Base-by-base conservation (phyloP, 768 basidiomycete species). In the Amyloporia xantha region DNA sequence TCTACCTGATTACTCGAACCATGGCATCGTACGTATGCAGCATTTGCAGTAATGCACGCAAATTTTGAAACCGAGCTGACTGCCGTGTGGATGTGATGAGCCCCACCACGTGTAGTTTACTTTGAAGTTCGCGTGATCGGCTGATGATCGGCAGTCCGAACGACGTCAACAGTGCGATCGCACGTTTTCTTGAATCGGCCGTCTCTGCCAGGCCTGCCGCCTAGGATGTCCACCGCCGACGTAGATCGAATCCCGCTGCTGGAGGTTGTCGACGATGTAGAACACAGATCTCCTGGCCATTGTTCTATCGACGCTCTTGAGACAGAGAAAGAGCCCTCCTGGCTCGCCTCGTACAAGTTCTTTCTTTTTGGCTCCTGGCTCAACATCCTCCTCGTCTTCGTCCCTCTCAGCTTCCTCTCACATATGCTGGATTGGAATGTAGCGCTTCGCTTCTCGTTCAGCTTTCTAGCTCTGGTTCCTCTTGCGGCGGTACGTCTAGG, bases 401-500 rank as follows among this genome's bases (percentile, higher is more conserved):
- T 93, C 6, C 92, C 93, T 24, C 68, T 94, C 54, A 79, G 80
- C 56, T 65, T 81, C 38, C 51, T 82, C 12, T 72, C 87, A 20
- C 80, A 89, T 66, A 71, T 78, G 55, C 62, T 78, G 15, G 59
- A 78, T 57, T 90, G 86, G 86, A 88, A 90, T 72, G 82, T 81
- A 24, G 81, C 77, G 13, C 66, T 82, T n/a, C 77, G 83, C 12
- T 90, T 90, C 57, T 65, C 64, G 5, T 86, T 87, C 64, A 83
- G 82, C 54, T 91, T 92, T 63, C 56, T 90, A 37, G 86, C 90
- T 10, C 91, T 93, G 57, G 71, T 93, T 46, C 93, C 93, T 23
- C 75, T 96, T 23, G 93, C 91, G 23, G 86, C 86, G 73, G 90
- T 89, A 57, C 44, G 72, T 55, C 17, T n/a, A 36, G 10, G 7